phyloP scores from a whole-genome alignment of 768 basidiomycete genomes.

The Kwoniella botswanensis region DNA sequence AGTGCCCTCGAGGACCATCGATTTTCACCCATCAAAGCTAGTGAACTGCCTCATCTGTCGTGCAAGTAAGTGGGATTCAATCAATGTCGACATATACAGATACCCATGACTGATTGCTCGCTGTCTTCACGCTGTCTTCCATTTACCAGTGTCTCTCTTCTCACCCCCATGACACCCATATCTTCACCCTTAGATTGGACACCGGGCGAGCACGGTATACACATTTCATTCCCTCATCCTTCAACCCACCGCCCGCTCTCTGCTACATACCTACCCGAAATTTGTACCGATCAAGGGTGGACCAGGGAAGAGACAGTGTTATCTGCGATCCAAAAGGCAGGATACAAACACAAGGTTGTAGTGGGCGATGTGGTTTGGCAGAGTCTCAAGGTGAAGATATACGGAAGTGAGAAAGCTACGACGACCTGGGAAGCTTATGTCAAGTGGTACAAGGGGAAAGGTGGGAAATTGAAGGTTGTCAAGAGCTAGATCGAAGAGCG shows the following conservation, averaged over 20 bases:
- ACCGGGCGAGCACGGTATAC: conserved; percentile 87
- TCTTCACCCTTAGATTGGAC: conserved; percentile 89
- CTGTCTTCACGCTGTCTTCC: not conserved
- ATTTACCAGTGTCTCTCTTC: conserved; percentile 74
- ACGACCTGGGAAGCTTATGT: conserved; percentile 28
- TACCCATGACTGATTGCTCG: not conserved
- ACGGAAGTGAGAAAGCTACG: conserved; percentile 52
- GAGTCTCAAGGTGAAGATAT: conserved; percentile 47
- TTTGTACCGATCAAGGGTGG: conserved; percentile 94
- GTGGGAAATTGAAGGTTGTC: not conserved
- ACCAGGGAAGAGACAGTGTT: conserved; percentile 85
- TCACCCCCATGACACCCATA: conserved; percentile 90
- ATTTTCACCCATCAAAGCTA: conserved; percentile 75
- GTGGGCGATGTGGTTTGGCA: conserved; percentile 50
- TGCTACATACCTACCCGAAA: conserved; percentile 91
- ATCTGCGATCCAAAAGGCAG: conserved; percentile 90
- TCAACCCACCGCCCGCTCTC: conserved; percentile 65
- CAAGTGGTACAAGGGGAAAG: conserved; percentile 34
- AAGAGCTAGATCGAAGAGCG: not conserved
- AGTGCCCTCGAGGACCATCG: conserved; percentile 85
- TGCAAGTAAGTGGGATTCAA: conserved; percentile 72
- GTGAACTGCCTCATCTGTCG: conserved; percentile 78
- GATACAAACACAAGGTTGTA: conserved; percentile 61
- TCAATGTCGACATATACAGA: not conserved
- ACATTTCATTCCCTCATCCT: conserved; percentile 72